Base-by-base conservation (phyloP, 2,329 filamentous ascomycete species). In the Allantophomopsis cytisporea region DNA sequence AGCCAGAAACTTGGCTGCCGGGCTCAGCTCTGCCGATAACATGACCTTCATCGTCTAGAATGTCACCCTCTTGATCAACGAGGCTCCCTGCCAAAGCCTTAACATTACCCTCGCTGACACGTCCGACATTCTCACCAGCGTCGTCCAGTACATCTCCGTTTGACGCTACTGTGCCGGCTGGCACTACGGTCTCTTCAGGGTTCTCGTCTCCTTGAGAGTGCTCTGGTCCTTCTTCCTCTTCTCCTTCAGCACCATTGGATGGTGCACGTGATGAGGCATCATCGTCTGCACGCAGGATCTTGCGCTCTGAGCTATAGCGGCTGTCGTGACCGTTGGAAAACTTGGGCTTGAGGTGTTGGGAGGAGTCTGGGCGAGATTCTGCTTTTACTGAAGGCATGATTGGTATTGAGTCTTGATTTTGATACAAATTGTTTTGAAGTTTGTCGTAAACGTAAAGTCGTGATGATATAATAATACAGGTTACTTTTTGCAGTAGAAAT, bases 101-200 rank as follows among this genome's bases (percentile, higher is more conserved):
- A 45, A 69, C 64, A 40, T 68, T 63, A 35, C 68, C 62, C 14
- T 64, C 62, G 18, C 58, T 60, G n/a, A 67, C 66, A 40, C 63
- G 63, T 40, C 69, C 69, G 39, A 73, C 57, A 37, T 71, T 62
- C 36, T 70, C 66, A 39, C 69, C 69, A 4, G 68, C 60, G 3
- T 70, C 61, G 43, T 72, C 66, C n/a, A 71, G 52, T 43, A 73
- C 69, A 47, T 71, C 67, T 38, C 69, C 69, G 18, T 69, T 58
- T 43, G 67, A 62, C 47, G 72, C 71, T 45, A 53, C 46, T 33
- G 36, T 48, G 15, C 50, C 49, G 21, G 31, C 16, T 34, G 31
- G 37, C 3, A 43, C 20, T 18, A 37, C 35, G 5, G 23, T 28
- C 16, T 43, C 39, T 8, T 36, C 31, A 14, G 28, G 39, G 20